phyloP scores from a whole-genome alignment of 148 eudicot species.

The Dianthus caryophyllus region DNA sequence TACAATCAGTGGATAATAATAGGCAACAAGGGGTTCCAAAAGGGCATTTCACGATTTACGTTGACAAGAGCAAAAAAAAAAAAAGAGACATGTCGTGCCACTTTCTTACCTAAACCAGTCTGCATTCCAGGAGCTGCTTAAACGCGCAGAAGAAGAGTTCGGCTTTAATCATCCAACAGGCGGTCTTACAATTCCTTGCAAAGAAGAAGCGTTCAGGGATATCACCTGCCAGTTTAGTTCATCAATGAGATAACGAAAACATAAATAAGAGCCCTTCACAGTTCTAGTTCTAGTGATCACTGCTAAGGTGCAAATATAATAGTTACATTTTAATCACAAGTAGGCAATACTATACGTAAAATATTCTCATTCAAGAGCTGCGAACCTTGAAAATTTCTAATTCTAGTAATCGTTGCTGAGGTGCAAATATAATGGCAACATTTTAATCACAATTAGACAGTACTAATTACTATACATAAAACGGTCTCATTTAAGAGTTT shows the following conservation, averaged over 20 bases:
- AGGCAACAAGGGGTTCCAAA: conserved; percentile 37
- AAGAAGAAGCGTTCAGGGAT: conserved; percentile 27
- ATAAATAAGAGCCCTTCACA: not conserved
- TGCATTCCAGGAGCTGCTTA: conserved; percentile 41
- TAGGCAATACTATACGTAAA: too few relatives aligned
- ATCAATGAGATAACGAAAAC: not conserved
- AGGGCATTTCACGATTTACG: conserved; percentile 50
- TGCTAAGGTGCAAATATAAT: too few relatives aligned
- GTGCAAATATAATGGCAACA: too few relatives aligned
- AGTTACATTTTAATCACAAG: too few relatives aligned
- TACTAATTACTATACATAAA: too few relatives aligned
- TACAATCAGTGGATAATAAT: conserved; percentile 21
- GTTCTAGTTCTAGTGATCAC: conserved; percentile 9
- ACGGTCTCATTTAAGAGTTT: too few relatives aligned
- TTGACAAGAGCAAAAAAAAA: conserved; percentile 38
- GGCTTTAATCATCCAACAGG: conserved; percentile 55
- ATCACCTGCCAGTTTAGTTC: conserved; percentile 23
- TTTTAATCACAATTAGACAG: too few relatives aligned
- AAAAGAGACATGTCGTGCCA: conserved; percentile 46
- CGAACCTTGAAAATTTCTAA: too few relatives aligned
- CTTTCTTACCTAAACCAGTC: conserved; percentile 51
- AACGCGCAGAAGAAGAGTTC: conserved; percentile 48
- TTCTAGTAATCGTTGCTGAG: too few relatives aligned
- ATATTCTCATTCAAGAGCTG: too few relatives aligned
- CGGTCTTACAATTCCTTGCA: conserved; percentile 50